A percentile compares a stretch with the other conserved stretches of the same genome.
phyloP scores from a whole-genome alignment of 129 eudicot genomes.

The carrot (Daucus carota) region DNA sequence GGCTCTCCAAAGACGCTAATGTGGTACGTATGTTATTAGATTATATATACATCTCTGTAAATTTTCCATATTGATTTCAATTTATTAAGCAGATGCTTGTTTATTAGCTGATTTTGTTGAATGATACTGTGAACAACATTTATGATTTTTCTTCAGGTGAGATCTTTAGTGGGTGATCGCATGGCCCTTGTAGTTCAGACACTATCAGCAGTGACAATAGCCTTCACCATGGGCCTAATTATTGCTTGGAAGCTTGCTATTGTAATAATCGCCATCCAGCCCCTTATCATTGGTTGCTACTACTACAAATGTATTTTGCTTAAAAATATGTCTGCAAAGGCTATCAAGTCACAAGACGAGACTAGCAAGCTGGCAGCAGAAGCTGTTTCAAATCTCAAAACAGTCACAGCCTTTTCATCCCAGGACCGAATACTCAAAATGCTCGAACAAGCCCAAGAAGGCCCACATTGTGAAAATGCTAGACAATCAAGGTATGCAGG shows the following conservation, averaged over 20 bases:
- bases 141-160: conserved; percentile 38
- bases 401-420: conserved; percentile 72
- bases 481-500: conserved; percentile 88
- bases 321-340: conserved; percentile 53
- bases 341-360: conserved; percentile 71
- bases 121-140: neutral
- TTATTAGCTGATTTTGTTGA: too few relatives aligned
- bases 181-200: conserved; percentile 60
- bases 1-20: conserved; percentile 83
- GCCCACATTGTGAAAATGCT: conserved; percentile 52
- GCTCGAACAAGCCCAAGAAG: conserved; percentile 65
- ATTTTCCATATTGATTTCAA: neutral
- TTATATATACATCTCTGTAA: neutral
- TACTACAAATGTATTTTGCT: conserved; percentile 43
- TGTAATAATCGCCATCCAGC: conserved; percentile 68
- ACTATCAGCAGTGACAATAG: conserved; percentile 48
- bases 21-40: conserved; percentile 37
- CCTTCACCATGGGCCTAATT: conserved; percentile 72
- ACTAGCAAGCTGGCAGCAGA: conserved; percentile 91
- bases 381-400: conserved; percentile 77
- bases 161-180: conserved; percentile 76
- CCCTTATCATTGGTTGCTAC: conserved; percentile 48
- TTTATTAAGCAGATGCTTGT: neutral
- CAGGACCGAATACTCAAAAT: conserved; percentile 62
- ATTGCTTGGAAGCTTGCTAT: conserved; percentile 77